Base-by-base conservation (phyloP, 2,329 filamentous ascomycete genomes). In the Tolypocladium tropicale region DNA sequence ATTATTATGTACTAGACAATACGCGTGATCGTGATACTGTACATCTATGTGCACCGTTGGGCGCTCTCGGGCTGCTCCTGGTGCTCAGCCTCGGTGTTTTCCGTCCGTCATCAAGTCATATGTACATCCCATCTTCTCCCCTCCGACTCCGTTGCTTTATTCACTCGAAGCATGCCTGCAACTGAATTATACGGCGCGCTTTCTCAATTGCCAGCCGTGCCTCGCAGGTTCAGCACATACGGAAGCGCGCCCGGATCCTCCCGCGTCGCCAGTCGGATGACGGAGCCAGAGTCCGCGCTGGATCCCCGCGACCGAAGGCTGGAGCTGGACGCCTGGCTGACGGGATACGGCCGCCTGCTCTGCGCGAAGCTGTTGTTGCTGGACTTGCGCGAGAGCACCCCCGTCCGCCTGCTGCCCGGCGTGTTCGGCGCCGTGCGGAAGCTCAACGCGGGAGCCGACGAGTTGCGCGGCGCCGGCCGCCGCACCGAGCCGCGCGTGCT, bases 401-500 rank as follows among this genome's bases (percentile, higher is more conserved):
- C 70, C n/a, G 70, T 68, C 18, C 62, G 67, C 12, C 69, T 73
- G 57, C 76, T 79, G 49, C 71, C 73, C 7, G 78, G 74, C 30
- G 79, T 81, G n/a, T 77, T 80, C 0, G 79, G 79, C 18, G 79
- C 79, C 7, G 79, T 81, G 54, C 74, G 71, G 60, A 76, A 82
- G 48, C 68, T 70, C 71, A 75, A 73, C 9, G 73, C 75, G 30
- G 70, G 70, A 7, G 70, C 70, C 7, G 76, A 79, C 18, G 74
- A 71, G 39, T 71, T 71, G 32, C 75, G 72, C 54, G 63, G 66
- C 1, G 25, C 48, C 41, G 28, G 41, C 25, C 69, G 61, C 9
- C 65, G 64, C 16, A 63, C 58, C 2, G 71, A 73, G 53, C 63
- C 67, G 18, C 64, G 64, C 14, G 68, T 69, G 61, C 70, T 73